Conservation (phyloP, 192 early-diverging fungal genomes). For the Coemansia pectinata region DNA sequence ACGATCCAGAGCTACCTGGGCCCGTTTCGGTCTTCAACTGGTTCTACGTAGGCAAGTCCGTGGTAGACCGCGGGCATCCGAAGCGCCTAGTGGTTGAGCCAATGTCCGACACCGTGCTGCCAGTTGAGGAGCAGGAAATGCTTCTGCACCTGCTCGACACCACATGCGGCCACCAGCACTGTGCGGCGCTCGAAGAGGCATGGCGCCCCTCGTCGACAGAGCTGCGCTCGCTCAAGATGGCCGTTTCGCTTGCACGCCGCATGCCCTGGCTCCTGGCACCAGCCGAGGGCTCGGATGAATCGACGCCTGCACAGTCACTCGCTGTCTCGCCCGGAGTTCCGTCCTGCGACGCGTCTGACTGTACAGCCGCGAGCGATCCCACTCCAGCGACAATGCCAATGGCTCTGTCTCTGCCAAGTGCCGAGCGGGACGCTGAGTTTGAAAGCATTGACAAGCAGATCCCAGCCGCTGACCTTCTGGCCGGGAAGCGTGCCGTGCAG, state of each 20-base stretch:
- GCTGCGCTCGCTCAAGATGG: constrained; percentile 69
- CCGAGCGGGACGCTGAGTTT: neutral
- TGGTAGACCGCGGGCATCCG: constrained; percentile 62
- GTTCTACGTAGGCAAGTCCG: constrained; percentile 71
- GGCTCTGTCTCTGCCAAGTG: neutral
- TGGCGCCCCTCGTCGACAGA: constrained; percentile 74
- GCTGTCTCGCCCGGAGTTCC: neutral
- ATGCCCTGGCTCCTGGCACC: constrained; percentile 71
- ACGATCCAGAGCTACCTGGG: constrained; percentile 74
- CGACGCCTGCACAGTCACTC: neutral
- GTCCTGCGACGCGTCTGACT: constrained; percentile 8
- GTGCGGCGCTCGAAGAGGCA: constrained; percentile 65
- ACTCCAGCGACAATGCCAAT: too few relatives aligned
- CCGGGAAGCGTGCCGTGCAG: constrained; percentile 31
- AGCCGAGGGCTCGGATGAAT: neutral
- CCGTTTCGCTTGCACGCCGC: constrained; percentile 63
- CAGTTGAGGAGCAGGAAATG: constrained; percentile 53
- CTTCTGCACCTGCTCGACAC: constrained; percentile 61
- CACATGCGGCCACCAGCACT: constrained; percentile 59
- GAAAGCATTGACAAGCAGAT: constrained; percentile 21
- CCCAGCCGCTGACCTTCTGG: constrained; percentile 15
- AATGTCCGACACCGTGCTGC: constrained; percentile 49
- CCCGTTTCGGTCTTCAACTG: constrained; percentile 82
- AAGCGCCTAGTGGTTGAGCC: constrained; percentile 67
- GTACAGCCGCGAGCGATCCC: constrained; percentile 11